Conservation (phyloP, 805 yeast genomes). For the Kurtzmaniella cleridarum region DNA sequence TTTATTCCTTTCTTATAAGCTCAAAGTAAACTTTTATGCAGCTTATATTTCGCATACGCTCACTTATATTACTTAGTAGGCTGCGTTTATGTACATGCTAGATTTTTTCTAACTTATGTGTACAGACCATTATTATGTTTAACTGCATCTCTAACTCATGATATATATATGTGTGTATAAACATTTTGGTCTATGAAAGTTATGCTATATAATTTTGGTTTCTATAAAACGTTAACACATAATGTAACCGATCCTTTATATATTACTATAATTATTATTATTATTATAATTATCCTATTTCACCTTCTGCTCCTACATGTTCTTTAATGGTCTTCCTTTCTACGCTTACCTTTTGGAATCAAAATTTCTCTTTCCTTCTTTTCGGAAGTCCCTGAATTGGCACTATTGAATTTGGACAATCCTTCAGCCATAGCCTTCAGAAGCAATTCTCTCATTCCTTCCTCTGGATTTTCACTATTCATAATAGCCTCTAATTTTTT, state of each 20-base stretch:
- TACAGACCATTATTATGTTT: too few species aligned
- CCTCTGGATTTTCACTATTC: constrained; percentile 77
- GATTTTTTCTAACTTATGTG: too few species aligned
- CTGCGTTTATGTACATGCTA: too few species aligned
- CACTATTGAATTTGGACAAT: constrained; percentile 22
- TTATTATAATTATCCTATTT: background rate
- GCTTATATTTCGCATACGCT: too few species aligned
- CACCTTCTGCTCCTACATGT: background rate
- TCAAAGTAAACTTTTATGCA: too few species aligned
- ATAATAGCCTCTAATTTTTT: constrained; percentile 63
- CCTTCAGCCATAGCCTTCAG: constrained; percentile 61
- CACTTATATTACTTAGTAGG: too few species aligned
- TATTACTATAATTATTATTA: background rate
- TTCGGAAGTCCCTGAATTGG: constrained; percentile 1
- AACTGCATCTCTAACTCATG: too few species aligned
- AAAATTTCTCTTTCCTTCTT: constrained; percentile 6
- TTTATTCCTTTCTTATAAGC: too few species aligned
- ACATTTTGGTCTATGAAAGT: too few species aligned
- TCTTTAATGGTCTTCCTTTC: constrained; percentile 11
- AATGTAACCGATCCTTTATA: background rate
- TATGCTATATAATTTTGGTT: too few species aligned
- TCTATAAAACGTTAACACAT: too few species aligned
- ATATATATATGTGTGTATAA: too few species aligned
- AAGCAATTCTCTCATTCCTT: constrained; percentile 63
- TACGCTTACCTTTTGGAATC: constrained; percentile 28